Conservation (phyloP, 2,329 filamentous ascomycete species). For the Nothopassalora personata region DNA sequence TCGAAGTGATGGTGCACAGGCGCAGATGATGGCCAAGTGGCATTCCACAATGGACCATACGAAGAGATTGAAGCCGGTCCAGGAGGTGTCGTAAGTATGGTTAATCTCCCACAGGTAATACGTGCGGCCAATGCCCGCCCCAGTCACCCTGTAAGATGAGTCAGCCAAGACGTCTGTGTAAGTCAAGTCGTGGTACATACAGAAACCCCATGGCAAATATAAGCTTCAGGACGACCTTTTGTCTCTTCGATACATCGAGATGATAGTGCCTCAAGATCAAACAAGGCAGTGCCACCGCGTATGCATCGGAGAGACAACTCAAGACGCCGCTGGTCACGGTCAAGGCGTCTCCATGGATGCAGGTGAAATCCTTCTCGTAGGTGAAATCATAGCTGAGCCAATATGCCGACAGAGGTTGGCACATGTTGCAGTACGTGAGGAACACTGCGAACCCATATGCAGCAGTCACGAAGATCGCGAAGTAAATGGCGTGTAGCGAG, state of each 20-base stretch:
- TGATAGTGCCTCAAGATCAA: slow-evolving; percentile 21
- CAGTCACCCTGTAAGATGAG: slow-evolving; percentile 15
- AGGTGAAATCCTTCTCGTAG: slow-evolving; percentile 14
- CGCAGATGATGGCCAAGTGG: slow-evolving; percentile 30
- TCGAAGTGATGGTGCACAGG: slow-evolving; percentile 27
- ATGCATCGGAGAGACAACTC: slow-evolving; percentile 22
- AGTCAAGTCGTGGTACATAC: neutral
- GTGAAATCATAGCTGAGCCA: slow-evolving; percentile 17
- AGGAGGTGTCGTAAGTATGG: slow-evolving; percentile 20
- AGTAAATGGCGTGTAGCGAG: slow-evolving; percentile 20
- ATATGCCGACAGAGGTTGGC: slow-evolving; percentile 21
- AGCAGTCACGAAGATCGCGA: slow-evolving; percentile 19
- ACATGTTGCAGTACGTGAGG: slow-evolving; percentile 18
- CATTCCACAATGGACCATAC: slow-evolving; percentile 27
- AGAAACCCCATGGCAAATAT: slow-evolving; percentile 23
- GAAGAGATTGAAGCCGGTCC: slow-evolving; percentile 26
- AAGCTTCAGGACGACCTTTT: slow-evolving; percentile 23
- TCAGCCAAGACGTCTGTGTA: neutral
- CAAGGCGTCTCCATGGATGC: slow-evolving; percentile 10
- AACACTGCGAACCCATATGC: slow-evolving; percentile 18
- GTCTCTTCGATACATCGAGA: slow-evolving; percentile 18
- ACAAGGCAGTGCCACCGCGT: slow-evolving; percentile 24
- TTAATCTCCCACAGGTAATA: slow-evolving; percentile 22
- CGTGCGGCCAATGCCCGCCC: slow-evolving; percentile 22
- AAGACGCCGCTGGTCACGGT: slow-evolving; percentile 15